phyloP scores from a whole-genome alignment of 176 grass and related monocot species.

The Metroxylon sagu region DNA sequence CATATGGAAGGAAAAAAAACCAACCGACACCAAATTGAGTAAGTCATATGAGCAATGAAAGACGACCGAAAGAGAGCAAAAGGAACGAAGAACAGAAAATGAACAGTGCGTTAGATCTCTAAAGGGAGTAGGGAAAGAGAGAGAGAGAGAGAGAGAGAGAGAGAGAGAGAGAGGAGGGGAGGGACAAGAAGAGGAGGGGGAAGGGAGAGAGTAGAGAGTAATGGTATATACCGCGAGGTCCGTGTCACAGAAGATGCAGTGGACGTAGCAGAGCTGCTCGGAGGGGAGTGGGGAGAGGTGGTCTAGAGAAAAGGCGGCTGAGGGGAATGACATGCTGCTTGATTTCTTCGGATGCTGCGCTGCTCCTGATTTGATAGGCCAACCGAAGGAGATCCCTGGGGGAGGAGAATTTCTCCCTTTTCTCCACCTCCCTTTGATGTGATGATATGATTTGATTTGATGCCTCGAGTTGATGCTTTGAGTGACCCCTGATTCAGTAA shows the following conservation, averaged over 20 bases:
- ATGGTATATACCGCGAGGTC: constrained; percentile 63
- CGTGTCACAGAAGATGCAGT: constrained; percentile 98
- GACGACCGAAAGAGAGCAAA: not conserved
- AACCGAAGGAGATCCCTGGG: constrained; percentile 9
- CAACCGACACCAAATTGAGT: too few species aligned
- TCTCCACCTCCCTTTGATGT: constrained; percentile 21
- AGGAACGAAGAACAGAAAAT: not conserved
- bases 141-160: not conserved
- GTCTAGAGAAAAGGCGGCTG: constrained; percentile 61
- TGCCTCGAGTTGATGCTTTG: constrained; percentile 79
- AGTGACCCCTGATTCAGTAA: constrained; percentile 61
- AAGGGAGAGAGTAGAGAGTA: constrained; percentile 2
- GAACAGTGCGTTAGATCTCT: not conserved
- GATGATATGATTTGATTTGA: constrained; percentile 28
- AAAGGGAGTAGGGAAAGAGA: not conserved
- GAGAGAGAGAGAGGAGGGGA: not conserved
- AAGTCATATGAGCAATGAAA: too few species aligned
- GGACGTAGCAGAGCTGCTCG: constrained; percentile 99
- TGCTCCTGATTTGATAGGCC: constrained; percentile 22
- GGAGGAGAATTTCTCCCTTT: not conserved
- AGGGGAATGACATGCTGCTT: constrained; percentile 55
- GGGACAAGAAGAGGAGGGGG: not conserved
- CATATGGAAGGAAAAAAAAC: not conserved
- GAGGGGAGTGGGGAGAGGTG: constrained; percentile 37
- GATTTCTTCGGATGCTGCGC: not conserved